phyloP scores from a whole-genome alignment of 2,329 filamentous ascomycete genomes.

The Aspergillus pseudoviridinutans region DNA sequence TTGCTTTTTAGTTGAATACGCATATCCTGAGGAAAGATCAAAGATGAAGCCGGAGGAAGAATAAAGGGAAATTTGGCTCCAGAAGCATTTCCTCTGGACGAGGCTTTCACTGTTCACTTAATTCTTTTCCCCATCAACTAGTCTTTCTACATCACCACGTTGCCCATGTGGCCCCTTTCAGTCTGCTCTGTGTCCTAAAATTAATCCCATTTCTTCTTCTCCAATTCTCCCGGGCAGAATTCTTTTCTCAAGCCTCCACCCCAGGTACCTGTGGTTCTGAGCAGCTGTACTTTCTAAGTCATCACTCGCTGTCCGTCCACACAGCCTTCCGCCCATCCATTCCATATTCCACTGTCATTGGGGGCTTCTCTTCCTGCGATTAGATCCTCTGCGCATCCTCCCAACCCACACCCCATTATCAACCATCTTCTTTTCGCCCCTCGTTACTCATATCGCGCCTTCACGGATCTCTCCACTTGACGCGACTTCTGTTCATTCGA shows the following conservation, averaged over 20 bases:
- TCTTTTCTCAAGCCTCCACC: background rate
- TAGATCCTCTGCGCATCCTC: constrained; percentile 2
- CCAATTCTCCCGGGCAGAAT: constrained; percentile 11
- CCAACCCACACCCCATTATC: constrained; percentile 7
- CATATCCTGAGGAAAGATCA: background rate
- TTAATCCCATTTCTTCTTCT: constrained; percentile 8
- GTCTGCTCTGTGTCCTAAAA: constrained; percentile 7
- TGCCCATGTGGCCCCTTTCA: constrained; percentile 17
- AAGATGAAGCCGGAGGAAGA: background rate
- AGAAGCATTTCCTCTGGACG: background rate
- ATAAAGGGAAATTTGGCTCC: background rate
- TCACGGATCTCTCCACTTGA: constrained; percentile 11
- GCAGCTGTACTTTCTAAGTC: background rate
- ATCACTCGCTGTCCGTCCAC: constrained; percentile 2
- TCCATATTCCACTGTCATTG: constrained; percentile 8
- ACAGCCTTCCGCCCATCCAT: background rate
- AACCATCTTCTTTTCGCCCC: constrained; percentile 12
- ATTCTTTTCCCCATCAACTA: constrained; percentile 1
- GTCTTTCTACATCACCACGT: constrained; percentile 15
- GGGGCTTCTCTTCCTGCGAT: constrained; percentile 10
- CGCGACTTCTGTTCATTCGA: background rate
- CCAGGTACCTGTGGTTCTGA: background rate
- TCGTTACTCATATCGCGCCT: constrained; percentile 8
- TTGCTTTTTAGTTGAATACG: background rate
- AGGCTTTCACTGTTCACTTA: background rate